Base-by-base conservation (phyloP, 192 early-diverging fungal genomes). In the Pecoramyces ruminantium region DNA sequence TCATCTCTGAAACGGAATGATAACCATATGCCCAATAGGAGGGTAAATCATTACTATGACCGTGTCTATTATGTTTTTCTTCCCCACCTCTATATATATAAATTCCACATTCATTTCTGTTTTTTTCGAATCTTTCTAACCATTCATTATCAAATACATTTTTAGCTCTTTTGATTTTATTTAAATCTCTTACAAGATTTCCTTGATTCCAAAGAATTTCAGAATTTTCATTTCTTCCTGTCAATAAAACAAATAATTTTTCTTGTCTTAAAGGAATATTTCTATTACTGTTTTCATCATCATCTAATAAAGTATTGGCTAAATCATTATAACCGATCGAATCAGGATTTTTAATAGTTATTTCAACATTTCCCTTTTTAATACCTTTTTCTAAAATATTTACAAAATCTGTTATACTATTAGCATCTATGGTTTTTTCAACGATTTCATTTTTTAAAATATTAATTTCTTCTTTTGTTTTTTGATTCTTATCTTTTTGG, bases 1-100 rank as follows among this genome's bases (percentile, higher is more conserved):
- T 40, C 39, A 40, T 40, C 15, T 40, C 39, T 40, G 39, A 40
- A 40, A 40, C 15, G 2, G 42, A 51, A 4, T 51, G 42, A 78
- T 78, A 85, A 12, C 84, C 84, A 9, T 81, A 29, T 27, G 84
- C 84, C 84, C 84, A 85, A 85, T 83, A 85, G 6, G 80, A 82
- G 14, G 81, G 84, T 77, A 85, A 79, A 16, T 79, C 81, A 78
- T 85, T 85, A 15, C 13, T n/a, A 78, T 84, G 84, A 28, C 84
- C 84, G 67, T 85, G 84, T 85, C 84, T 5, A 34, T 85, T 85
- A 78, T 77, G 12, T 29, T 77, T 40, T 21, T 30, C 80, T 82
- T 78, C 29, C 4, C 67, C 18, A 38, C 78, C 28, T 80, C 82
- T 30, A 79, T 77, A n/a, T 38, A 42, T 4, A 25, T 29, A n/a